Evolutionary conservation across 306 rosid genomes (phyloP).

Genomic region (Vigna radiata): DNA sequence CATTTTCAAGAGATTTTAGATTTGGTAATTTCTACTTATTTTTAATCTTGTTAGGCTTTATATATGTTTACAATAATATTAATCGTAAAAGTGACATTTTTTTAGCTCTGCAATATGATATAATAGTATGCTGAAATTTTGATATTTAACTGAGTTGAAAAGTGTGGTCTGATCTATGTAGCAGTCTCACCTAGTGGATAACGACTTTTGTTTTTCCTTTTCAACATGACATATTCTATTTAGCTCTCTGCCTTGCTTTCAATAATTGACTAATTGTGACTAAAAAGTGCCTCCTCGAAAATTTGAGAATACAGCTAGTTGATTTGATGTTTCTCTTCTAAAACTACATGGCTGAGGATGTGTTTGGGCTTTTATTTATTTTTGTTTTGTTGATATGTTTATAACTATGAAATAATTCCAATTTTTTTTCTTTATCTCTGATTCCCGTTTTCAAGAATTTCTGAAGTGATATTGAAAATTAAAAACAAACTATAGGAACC

Average conservation of each 20-base stretch:
- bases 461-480: neutral
- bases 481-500: neutral
- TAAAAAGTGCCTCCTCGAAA: neutral
- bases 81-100: neutral
- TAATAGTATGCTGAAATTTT: neutral
- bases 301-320: neutral
- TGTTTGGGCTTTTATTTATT: neutral
- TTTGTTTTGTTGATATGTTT: neutral
- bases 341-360: neutral
- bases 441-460: neutral
- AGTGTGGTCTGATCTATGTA: neutral
- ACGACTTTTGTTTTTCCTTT: neutral
- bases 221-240: neutral
- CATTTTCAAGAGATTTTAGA: slow-evolving; percentile 93
- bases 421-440: neutral
- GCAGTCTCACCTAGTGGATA: neutral
- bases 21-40: slow-evolving; percentile 56
- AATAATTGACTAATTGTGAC: neutral
- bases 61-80: neutral
- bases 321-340: neutral
- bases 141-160: neutral
- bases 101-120: neutral
- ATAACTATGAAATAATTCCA: neutral
- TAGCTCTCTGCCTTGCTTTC: neutral
- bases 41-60: neutral